Conservation (phyloP, 1,284 basidiomycete genomes). For the Apiotrichum montevideense region DNA sequence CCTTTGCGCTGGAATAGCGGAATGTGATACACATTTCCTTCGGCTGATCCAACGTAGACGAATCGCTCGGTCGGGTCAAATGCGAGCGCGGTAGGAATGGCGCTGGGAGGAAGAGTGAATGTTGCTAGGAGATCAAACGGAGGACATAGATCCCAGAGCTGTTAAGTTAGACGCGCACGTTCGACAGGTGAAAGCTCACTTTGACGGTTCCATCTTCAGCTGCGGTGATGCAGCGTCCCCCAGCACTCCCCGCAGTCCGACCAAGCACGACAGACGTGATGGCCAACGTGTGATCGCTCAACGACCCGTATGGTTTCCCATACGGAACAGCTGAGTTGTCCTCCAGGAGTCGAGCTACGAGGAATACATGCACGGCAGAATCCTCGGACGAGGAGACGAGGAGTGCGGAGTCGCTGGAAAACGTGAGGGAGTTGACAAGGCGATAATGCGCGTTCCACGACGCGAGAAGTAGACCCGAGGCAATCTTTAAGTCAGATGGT, state of each 20-base stretch:
- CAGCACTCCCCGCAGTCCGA: slow-evolving; percentile 38
- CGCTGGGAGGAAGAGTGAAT: slow-evolving; percentile 68
- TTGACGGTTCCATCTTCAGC: slow-evolving; percentile 90
- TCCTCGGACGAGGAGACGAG: slow-evolving; percentile 85
- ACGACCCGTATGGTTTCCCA: slow-evolving; percentile 63
- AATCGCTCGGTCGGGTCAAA: slow-evolving; percentile 80
- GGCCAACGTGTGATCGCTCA: slow-evolving; percentile 87
- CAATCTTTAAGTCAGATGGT: slow-evolving; percentile 53
- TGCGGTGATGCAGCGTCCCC: slow-evolving; percentile 57
- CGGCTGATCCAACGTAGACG: slow-evolving; percentile 72
- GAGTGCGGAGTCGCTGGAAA: slow-evolving; percentile 71
- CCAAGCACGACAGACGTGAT: slow-evolving; percentile 77
- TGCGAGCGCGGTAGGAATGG: slow-evolving; percentile 53
- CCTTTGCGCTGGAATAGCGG: slow-evolving; percentile 66
- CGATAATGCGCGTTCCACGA: slow-evolving; percentile 96
- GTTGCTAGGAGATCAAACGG: slow-evolving; percentile 69
- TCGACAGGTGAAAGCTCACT: slow-evolving; percentile 48
- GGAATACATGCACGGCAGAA: slow-evolving; percentile 81
- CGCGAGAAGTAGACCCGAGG: slow-evolving; percentile 80
- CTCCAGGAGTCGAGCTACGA: slow-evolving; percentile 54
- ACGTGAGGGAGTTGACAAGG: slow-evolving; percentile 70
- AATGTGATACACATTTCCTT: slow-evolving; percentile 69
- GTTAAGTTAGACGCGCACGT: slow-evolving; percentile 24
- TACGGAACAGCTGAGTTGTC: slow-evolving; percentile 9
- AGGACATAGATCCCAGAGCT: slow-evolving; percentile 75